A percentile compares a stretch with the other conserved stretches of the same genome.
These are phyloP conservation scores for Ophiostoma piceae DNA, from an alignment of 2,329 filamentous ascomycete genomes.

Conservation along the genomic window DNA sequence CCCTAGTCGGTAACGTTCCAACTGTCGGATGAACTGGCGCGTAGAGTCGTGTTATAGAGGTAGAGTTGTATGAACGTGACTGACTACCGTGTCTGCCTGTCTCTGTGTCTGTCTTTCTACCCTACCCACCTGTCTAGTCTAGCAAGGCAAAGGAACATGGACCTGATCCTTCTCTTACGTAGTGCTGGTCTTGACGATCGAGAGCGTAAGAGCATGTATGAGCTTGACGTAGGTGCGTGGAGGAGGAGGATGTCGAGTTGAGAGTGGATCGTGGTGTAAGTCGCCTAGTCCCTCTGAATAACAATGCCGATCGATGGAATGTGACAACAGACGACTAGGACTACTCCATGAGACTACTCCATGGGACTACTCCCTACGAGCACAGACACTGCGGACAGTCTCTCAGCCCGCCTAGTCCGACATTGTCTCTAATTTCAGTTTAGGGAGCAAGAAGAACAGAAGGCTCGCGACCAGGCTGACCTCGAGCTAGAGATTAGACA, in stretches of 20 bases:
- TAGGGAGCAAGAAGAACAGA: too few relatives aligned
- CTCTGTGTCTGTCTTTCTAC: background rate
- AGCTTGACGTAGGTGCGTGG: background rate
- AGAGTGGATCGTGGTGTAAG: background rate
- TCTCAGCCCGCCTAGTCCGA: background rate
- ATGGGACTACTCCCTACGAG: background rate
- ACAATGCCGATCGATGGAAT: background rate
- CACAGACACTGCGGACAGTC: background rate
- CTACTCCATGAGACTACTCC: too few relatives aligned
- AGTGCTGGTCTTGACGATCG: conserved; percentile 1
- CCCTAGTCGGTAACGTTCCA: background rate
- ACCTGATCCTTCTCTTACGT: background rate
- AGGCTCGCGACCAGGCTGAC: background rate
- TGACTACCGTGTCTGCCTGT: background rate
- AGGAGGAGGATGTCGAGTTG: background rate
- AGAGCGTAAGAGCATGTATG: background rate
- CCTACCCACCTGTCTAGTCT: background rate
- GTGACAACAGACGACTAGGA: background rate
- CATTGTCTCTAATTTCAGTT: background rate
- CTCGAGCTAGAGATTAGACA: conserved; percentile 1
- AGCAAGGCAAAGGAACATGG: background rate
- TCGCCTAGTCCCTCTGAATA: background rate
- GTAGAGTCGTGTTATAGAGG: background rate
- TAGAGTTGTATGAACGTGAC: background rate
- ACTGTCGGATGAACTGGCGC: background rate